Conservation (phyloP, 305 asterid species). For the Fraxinus platypoda region DNA sequence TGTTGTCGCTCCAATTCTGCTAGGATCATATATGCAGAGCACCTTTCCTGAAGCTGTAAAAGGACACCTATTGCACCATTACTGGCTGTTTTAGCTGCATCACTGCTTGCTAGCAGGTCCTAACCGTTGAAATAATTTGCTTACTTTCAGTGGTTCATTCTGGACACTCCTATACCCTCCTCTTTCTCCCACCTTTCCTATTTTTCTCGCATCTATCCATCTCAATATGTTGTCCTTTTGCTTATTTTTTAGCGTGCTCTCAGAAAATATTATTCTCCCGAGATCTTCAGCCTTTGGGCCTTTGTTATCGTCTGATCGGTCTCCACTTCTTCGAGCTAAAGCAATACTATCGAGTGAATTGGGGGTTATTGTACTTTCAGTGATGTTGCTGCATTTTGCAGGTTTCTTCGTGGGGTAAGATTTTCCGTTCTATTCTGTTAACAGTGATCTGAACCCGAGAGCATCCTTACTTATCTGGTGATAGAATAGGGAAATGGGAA, state of each 20-base stretch:
- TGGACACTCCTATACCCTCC: neutral
- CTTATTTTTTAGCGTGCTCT: conserved; percentile 57
- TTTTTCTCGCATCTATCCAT: neutral
- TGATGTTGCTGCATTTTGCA: conserved; percentile 63
- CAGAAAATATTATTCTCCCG: conserved; percentile 65
- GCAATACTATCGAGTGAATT: conserved; percentile 56
- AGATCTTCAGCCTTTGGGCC: conserved; percentile 52
- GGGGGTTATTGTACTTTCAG: conserved; percentile 66
- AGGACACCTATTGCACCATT: conserved; percentile 72
- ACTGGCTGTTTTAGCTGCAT: conserved; percentile 67
- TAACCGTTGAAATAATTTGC: neutral
- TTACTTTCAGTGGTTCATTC: neutral
- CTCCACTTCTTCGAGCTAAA: conserved; percentile 40
- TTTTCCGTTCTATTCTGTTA: conserved; percentile 10
- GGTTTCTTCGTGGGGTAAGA: conserved; percentile 89
- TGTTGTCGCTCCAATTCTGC: conserved; percentile 83
- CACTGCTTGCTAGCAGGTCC: conserved; percentile 82
- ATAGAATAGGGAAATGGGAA: neutral
- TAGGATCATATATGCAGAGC: conserved; percentile 75
- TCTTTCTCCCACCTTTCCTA: neutral
- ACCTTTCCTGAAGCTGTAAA: conserved; percentile 61
- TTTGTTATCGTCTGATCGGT: conserved; percentile 48
- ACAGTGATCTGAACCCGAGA: neutral
- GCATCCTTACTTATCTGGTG: neutral
- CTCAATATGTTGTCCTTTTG: conserved; percentile 1